A percentile compares a stretch with the other conserved stretches of the same genome.
Conservation (phyloP, 148 eudicot genomes). For the Rhododendron henanense region DNA sequence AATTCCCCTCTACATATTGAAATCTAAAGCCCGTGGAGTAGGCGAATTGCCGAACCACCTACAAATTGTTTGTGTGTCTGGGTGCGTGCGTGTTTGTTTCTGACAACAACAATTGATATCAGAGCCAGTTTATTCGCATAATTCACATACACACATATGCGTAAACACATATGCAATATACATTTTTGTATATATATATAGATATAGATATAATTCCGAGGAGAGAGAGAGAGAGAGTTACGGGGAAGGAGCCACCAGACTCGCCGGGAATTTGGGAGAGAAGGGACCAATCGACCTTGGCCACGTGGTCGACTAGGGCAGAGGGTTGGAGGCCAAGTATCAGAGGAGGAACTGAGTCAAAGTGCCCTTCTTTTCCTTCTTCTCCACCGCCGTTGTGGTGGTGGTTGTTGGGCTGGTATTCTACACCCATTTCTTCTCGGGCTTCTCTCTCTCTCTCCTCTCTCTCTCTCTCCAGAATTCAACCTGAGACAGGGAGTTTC, state of each 20-base stretch:
- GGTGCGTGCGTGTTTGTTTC: not conserved
- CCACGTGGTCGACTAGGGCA: slow-evolving; percentile 82
- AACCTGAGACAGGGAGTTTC: not conserved
- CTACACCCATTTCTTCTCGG: slow-evolving; percentile 17
- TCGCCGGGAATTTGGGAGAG: slow-evolving; percentile 75
- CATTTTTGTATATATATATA: not conserved
- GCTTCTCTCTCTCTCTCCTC: not conserved
- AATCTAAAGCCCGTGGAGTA: too few relatives aligned
- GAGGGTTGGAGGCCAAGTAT: slow-evolving; percentile 76
- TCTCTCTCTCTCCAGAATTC: not conserved
- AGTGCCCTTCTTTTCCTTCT: not conserved
- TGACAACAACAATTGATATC: not conserved
- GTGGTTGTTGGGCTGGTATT: not conserved
- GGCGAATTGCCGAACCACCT: too few relatives aligned
- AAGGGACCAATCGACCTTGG: slow-evolving; percentile 72
- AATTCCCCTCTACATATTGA: not conserved
- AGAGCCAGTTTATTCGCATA: not conserved
- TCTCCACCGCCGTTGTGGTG: not conserved
- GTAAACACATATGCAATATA: not conserved
- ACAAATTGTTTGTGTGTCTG: not conserved
- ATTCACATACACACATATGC: not conserved
- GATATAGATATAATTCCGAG: not conserved
- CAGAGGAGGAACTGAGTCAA: slow-evolving; percentile 12
- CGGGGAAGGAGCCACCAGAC: slow-evolving; percentile 85
- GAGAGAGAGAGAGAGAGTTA: slow-evolving; percentile 15